Percentiles rank a stretch among this genome's conserved stretches.
These are phyloP conservation scores for Monascus ruber DNA, from an alignment of 2,329 filamentous ascomycete species.

Conservation along the genomic window DNA sequence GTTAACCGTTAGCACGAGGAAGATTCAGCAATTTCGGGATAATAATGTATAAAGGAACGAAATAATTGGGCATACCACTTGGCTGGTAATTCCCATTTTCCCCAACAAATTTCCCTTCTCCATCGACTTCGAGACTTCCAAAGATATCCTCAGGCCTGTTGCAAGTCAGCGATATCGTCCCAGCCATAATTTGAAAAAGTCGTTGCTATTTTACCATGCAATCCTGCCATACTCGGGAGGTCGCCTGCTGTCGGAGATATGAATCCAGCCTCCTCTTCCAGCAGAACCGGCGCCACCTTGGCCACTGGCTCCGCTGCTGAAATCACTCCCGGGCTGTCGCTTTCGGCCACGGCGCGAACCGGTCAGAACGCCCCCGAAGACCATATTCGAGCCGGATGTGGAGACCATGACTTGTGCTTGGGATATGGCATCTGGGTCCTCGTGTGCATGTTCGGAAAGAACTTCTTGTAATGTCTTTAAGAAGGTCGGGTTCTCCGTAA, in stretches of 20 bases:
- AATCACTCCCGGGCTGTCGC: constrained; percentile 32
- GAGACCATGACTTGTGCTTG: constrained; percentile 52
- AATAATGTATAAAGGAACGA: constrained; percentile 2
- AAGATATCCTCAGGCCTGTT: constrained; percentile 52
- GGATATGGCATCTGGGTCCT: constrained; percentile 46
- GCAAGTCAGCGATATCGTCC: constrained; percentile 4
- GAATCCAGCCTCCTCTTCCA: constrained; percentile 50
- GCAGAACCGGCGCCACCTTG: constrained; percentile 49
- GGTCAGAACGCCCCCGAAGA: constrained; percentile 40
- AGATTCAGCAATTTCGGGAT: neutral
- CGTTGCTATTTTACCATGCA: constrained; percentile 34
- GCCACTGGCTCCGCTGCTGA: constrained; percentile 45
- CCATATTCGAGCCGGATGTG: constrained; percentile 44
- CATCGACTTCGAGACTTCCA: constrained; percentile 52
- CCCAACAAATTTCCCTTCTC: constrained; percentile 45
- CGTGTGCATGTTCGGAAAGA: constrained; percentile 40
- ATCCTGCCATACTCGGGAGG: constrained; percentile 55
- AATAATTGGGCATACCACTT: constrained; percentile 32
- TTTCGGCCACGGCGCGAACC: constrained; percentile 17
- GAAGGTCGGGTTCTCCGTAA: constrained; percentile 47
- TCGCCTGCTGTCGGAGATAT: constrained; percentile 49
- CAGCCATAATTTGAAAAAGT: neutral
- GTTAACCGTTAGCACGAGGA: constrained; percentile 5
- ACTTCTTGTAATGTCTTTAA: constrained; percentile 46
- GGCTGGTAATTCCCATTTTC: constrained; percentile 47